Percentiles rank a stretch among this genome's conserved stretches.
Evolutionary conservation across 306 rosid genomes (phyloP).

Genomic region (Coriaria nepalensis): DNA sequence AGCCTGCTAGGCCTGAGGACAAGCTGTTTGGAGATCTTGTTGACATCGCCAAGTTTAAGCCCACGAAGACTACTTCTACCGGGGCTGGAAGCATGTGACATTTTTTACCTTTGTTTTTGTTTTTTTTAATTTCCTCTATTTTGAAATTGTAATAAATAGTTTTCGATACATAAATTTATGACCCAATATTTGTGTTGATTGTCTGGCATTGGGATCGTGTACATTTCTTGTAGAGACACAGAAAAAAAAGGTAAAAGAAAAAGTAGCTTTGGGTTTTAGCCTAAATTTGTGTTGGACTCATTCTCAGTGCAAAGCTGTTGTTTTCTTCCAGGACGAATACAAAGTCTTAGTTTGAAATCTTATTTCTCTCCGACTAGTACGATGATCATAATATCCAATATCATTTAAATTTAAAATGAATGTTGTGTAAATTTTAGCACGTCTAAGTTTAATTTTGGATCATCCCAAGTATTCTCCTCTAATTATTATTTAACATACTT

Average conservation of each 20-base stretch:
- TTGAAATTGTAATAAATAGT: too few relatives aligned
- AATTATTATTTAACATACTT: too few relatives aligned
- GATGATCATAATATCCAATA: too few relatives aligned
- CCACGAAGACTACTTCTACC: conserved; percentile 51
- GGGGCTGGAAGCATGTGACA: conserved; percentile 40
- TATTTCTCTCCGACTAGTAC: too few relatives aligned
- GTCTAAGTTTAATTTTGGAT: too few relatives aligned
- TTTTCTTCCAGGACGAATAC: too few relatives aligned
- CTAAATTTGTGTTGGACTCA: conserved; percentile 12
- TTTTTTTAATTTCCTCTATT: not conserved
- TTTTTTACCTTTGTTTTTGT: not conserved
- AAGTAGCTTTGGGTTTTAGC: conserved; percentile 19
- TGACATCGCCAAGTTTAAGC: conserved; percentile 68
- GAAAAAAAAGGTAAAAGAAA: conserved; percentile 12
- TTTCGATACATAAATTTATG: conserved; percentile 8
- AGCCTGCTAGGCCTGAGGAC: conserved; percentile 83
- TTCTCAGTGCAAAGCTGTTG: not conserved
- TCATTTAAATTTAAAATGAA: too few relatives aligned
- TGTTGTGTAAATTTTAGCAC: too few relatives aligned
- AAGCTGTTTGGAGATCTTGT: conserved; percentile 93
- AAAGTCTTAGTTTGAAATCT: too few relatives aligned
- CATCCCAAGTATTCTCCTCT: too few relatives aligned
- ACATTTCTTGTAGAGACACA: conserved; percentile 40
- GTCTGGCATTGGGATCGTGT: conserved; percentile 46
- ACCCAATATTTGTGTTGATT: conserved; percentile 30